These are phyloP conservation scores for Trypanosoma melophagium DNA, from an alignment of 208 protist genomes.

Conservation along the genomic window DNA sequence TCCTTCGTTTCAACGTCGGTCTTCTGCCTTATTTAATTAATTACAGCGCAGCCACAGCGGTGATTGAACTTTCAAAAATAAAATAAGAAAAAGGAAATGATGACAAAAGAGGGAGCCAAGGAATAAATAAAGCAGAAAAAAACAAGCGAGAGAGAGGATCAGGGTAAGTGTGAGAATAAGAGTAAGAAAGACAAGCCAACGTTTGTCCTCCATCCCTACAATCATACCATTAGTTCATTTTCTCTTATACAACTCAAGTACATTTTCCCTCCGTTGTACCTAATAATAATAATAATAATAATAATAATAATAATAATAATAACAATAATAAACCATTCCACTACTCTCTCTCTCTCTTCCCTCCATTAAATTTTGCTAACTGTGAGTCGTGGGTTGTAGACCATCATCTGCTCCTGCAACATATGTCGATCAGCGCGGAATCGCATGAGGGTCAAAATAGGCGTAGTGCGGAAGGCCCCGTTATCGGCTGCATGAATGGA, in stretches of 20 bases:
- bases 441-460: conserved; percentile 76
- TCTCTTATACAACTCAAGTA: no score
- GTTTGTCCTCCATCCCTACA: no score
- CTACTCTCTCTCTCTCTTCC: not conserved
- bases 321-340: no score
- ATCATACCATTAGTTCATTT: no score
- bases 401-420: conserved; percentile 14
- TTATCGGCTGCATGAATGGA: conserved; percentile 54
- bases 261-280: no score
- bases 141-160: not conserved
- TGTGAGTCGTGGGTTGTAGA: not conserved
- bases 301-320: no score
- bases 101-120: not conserved
- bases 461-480: conserved; percentile 45
- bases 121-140: conserved; percentile 12
- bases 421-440: conserved; percentile 44
- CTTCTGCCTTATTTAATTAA: no score
- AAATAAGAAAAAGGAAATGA: conserved; percentile 26
- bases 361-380: not conserved
- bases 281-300: no score
- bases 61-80: conserved; percentile 7
- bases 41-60: no score
- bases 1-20: no score
- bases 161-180: no score
- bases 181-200: no score